Percentiles rank a stretch among this genome's conserved stretches.
Conservation (phyloP, 2,329 filamentous ascomycete genomes). For the Capronia coronata region DNA sequence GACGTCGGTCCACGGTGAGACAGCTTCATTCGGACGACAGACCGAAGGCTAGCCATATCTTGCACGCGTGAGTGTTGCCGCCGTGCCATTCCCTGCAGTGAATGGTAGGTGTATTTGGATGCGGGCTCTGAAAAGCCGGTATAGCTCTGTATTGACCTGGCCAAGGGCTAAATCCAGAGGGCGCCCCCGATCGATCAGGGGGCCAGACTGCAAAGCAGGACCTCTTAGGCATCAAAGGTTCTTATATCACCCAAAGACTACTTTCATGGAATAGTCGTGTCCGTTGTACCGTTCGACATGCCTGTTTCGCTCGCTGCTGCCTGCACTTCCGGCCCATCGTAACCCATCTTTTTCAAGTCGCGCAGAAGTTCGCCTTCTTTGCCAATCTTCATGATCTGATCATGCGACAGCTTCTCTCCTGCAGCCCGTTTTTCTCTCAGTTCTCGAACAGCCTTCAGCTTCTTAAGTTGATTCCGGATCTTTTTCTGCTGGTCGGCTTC, state of each 20-base stretch:
- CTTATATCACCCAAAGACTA: background rate
- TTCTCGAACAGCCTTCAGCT: conserved; percentile 86
- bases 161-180: no score
- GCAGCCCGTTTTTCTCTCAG: conserved; percentile 85
- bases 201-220: no score
- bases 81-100: no score
- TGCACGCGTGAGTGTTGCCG: no score
- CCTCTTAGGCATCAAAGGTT: no score
- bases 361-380: conserved; percentile 91
- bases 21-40: no score
- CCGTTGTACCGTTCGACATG: background rate
- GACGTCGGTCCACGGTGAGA: no score
- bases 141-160: no score
- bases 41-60: no score
- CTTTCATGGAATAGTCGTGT: background rate
- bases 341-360: conserved; percentile 77
- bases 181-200: no score
- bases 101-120: no score
- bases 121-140: no score
- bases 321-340: conserved; percentile 59
- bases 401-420: conserved; percentile 74
- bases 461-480: conserved; percentile 85
- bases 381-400: conserved; percentile 96
- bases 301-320: conserved; percentile 1
- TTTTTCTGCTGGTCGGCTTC: conserved; percentile 86